These are phyloP conservation scores for Candolleomyces efflorescens DNA, from an alignment of 768 basidiomycete genomes.

Conservation along the genomic window DNA sequence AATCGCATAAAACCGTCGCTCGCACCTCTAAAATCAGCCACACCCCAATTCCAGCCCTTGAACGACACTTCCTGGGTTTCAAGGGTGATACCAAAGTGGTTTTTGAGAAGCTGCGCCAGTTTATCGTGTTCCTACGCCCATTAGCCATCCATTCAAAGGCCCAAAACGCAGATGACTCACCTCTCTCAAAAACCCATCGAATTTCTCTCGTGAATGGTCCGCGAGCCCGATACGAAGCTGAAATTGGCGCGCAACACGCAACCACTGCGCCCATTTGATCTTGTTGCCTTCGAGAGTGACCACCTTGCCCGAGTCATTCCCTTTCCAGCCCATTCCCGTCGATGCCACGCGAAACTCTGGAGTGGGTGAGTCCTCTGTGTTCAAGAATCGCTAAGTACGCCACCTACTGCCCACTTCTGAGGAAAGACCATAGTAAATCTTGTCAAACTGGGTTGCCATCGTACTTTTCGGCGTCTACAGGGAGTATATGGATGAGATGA, in stretches of 20 bases:
- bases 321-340: conserved; percentile 95
- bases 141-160: neutral
- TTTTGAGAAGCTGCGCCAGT: conserved; percentile 74
- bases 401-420: conserved; percentile 80
- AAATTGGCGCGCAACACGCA: conserved; percentile 87
- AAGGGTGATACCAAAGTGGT: conserved; percentile 79
- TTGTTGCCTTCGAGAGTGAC: conserved; percentile 62
- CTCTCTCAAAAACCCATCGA: conserved; percentile 92
- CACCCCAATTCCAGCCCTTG: conserved; percentile 99
- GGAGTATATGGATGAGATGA: neutral
- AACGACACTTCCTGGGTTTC: conserved; percentile 85
- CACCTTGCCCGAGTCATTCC: conserved; percentile 59
- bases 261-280: conserved; percentile 89
- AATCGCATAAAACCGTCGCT: neutral
- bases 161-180: conserved; percentile 36
- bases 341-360: conserved; percentile 83
- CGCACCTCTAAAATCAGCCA: conserved; percentile 88
- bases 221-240: conserved; percentile 84
- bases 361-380: neutral
- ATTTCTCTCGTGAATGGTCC: conserved; percentile 73
- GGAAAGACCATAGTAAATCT: conserved; percentile 71
- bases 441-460: conserved; percentile 78
- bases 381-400: neutral
- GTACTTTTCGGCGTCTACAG: conserved; percentile 9
- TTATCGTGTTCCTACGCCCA: conserved; percentile 82